Percentiles rank a stretch among this genome's conserved stretches.
Conservation (phyloP, 2,329 filamentous ascomycete species). For the Alternaria hordeiaustralica region DNA sequence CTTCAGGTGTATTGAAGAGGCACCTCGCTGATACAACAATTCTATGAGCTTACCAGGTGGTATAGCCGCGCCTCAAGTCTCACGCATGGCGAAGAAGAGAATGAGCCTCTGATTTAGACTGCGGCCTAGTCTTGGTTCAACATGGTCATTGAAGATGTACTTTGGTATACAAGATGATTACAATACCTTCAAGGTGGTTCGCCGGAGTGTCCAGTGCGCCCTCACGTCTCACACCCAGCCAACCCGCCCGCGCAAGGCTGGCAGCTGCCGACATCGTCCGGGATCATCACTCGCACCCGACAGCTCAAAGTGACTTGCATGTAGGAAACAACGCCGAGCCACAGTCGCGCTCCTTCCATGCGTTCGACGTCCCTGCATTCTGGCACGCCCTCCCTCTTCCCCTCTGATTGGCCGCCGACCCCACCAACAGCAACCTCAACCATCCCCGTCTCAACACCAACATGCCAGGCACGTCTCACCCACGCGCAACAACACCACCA, state of each 20-base stretch:
- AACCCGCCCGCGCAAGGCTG: neutral
- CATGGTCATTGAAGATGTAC: neutral
- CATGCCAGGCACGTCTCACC: slow-evolving; percentile 20
- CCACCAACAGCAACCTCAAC: slow-evolving; percentile 26
- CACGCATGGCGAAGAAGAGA: neutral
- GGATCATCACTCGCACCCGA: slow-evolving; percentile 5
- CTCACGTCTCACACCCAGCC: neutral
- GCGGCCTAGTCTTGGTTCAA: neutral
- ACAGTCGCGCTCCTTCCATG: slow-evolving; percentile 1
- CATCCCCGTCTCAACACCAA: slow-evolving; percentile 43
- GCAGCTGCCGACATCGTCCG: slow-evolving; percentile 23
- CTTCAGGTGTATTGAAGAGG: too few relatives aligned
- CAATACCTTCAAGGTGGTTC: neutral
- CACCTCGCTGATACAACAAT: too few relatives aligned
- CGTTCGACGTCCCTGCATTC: slow-evolving; percentile 35
- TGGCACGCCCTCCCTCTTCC: slow-evolving; percentile 31
- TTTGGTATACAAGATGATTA: neutral
- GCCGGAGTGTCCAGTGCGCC: neutral
- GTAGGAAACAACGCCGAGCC: slow-evolving; percentile 6
- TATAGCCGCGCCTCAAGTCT: neutral
- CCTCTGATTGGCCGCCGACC: slow-evolving; percentile 37
- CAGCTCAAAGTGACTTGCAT: slow-evolving; percentile 4
- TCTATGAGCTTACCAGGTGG: neutral
- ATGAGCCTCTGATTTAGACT: fast-evolving
- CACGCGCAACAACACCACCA: slow-evolving; percentile 38